These are phyloP conservation scores for Brettanomyces sp. DNA, from an alignment of 805 yeast species.

Conservation along the genomic window DNA sequence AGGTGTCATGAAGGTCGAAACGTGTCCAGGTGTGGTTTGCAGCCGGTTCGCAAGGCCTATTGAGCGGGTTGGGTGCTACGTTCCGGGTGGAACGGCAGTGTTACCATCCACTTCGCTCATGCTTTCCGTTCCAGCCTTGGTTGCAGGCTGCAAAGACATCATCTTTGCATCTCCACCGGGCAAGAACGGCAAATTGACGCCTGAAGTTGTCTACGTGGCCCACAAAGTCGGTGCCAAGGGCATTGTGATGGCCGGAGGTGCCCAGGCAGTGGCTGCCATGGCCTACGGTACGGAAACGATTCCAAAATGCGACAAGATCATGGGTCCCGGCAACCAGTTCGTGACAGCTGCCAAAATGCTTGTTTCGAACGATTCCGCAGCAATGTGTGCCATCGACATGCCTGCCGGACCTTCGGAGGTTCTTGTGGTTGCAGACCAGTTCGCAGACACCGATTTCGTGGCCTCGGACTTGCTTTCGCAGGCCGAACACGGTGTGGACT, in stretches of 20 bases:
- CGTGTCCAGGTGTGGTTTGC: constrained; percentile 89
- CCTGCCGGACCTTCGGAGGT: constrained; percentile 99
- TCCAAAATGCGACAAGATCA: constrained; percentile 89
- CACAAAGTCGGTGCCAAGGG: constrained; percentile 87
- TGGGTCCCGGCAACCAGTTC: constrained; percentile 99
- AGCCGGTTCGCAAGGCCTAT: constrained; percentile 93
- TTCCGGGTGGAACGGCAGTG: constrained; percentile 99
- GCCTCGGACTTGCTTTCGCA: constrained; percentile 95
- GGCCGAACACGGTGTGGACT: constrained; percentile 98
- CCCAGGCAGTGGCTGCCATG: constrained; percentile 98
- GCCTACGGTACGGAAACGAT: constrained; percentile 94
- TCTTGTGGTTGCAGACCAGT: constrained; percentile 81
- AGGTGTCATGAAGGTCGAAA: constrained; percentile 73
- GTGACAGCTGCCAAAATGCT: constrained; percentile 99
- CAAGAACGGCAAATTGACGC: constrained; percentile 83
- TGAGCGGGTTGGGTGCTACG: constrained; percentile 88
- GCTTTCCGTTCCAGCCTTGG: constrained; percentile 98
- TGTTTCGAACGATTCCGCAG: constrained; percentile 90
- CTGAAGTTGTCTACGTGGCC: constrained; percentile 97
- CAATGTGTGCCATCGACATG: constrained; percentile 95
- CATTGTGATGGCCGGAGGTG: constrained; percentile 96
- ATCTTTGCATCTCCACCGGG: constrained; percentile 94
- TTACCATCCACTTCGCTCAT: constrained; percentile 95
- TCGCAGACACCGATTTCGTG: constrained; percentile 89
- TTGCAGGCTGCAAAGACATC: constrained; percentile 92